These are phyloP conservation scores for Termitomyces sp. DNA, from an alignment of 768 basidiomycete species.

Conservation along the genomic window DNA sequence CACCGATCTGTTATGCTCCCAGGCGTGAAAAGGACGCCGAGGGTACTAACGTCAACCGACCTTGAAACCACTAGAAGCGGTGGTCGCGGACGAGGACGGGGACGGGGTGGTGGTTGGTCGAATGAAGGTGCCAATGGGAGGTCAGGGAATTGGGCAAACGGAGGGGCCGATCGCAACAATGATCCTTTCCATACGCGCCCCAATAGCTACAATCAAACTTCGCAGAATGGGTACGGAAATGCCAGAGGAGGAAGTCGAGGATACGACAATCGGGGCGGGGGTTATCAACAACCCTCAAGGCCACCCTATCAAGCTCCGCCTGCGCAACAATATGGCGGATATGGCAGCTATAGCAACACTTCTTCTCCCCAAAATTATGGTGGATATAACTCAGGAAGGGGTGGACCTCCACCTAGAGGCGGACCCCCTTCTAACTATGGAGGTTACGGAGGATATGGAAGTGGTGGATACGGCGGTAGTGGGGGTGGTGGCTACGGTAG, in stretches of 20 bases:
- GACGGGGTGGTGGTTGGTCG: constrained; percentile 33
- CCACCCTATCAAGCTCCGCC: constrained; percentile 26
- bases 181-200: constrained; percentile 46
- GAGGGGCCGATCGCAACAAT: constrained; percentile 35
- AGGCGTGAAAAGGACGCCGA: constrained; percentile 57
- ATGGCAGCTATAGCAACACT: constrained; percentile 16
- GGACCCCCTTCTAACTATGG: constrained; percentile 2
- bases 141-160: constrained; percentile 24
- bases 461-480: constrained; percentile 7
- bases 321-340: constrained; percentile 30
- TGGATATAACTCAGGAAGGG: constrained; percentile 23
- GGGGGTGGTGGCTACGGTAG: too few relatives aligned
- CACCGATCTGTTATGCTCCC: constrained; percentile 84
- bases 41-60: constrained; percentile 66
- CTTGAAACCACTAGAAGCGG: constrained; percentile 64
- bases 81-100: constrained; percentile 46
- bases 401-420: constrained; percentile 22
- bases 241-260: constrained; percentile 23
- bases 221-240: constrained; percentile 23
- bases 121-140: constrained; percentile 13
- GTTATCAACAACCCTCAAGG: constrained; percentile 33
- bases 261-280: constrained; percentile 29
- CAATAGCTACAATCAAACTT: constrained; percentile 30
- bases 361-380: constrained; percentile 23
- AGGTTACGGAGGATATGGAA: constrained; percentile 27